phyloP scores from a whole-genome alignment of 805 yeast species.

The Candida tibetensis region DNA sequence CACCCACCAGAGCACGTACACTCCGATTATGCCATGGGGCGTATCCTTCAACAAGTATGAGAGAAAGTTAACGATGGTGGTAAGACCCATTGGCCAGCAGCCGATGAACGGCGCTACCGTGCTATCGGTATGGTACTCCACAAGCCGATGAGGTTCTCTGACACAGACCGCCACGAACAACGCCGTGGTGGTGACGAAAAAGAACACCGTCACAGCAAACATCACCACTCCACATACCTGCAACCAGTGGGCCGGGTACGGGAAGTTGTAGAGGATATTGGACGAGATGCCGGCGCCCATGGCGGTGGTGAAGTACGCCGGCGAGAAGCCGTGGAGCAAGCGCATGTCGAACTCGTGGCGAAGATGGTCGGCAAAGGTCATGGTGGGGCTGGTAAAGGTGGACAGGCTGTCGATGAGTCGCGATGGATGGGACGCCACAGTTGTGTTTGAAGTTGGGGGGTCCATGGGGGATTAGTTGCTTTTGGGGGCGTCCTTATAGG shows the following conservation, averaged over 20 bases:
- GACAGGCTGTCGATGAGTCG: background rate
- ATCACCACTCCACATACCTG: constrained; percentile 54
- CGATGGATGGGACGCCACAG: background rate
- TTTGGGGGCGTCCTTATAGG: no score
- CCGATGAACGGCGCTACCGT: constrained; percentile 65
- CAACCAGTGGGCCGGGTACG: constrained; percentile 63
- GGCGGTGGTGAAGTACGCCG: constrained; percentile 66
- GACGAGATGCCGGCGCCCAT: constrained; percentile 86
- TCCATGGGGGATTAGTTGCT: no score
- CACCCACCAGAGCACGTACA: constrained; percentile 75
- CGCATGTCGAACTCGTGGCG: constrained; percentile 4
- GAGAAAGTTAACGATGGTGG: constrained; percentile 61
- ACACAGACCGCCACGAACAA: constrained; percentile 42
- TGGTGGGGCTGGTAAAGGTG: background rate
- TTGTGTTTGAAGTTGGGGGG: no score
- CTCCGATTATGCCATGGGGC: constrained; percentile 42
- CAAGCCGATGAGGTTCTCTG: constrained; percentile 23
- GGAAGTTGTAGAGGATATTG: constrained; percentile 58
- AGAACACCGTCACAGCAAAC: constrained; percentile 56
- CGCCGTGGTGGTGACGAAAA: constrained; percentile 42
- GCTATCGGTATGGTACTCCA: constrained; percentile 30
- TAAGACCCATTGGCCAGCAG: constrained; percentile 75
- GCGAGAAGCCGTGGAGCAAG: constrained; percentile 31
- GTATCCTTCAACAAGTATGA: constrained; percentile 40
- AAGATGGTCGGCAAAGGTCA: background rate